Conservation (phyloP, 2,329 filamentous ascomycete species). For the Clonostachys chloroleuca region DNA sequence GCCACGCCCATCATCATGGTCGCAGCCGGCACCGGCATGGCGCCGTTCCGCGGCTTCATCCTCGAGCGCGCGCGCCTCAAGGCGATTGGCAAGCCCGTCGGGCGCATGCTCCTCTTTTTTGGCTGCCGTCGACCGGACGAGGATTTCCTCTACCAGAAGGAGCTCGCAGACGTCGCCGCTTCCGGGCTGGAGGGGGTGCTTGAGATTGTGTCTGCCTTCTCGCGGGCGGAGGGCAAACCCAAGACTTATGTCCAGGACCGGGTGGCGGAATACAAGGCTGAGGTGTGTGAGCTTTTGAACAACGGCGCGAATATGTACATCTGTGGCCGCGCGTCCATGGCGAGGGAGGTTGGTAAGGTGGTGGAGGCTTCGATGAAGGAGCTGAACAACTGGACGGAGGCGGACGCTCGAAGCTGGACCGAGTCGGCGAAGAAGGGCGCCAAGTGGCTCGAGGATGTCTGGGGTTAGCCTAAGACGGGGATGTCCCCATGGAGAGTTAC, state of each 20-base stretch:
- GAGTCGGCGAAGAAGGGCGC: neutral
- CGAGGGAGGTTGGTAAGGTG: neutral
- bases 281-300: neutral
- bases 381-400: neutral
- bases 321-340: neutral
- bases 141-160: conserved; percentile 49
- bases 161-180: conserved; percentile 17
- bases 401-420: neutral
- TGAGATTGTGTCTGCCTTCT: neutral
- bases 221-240: neutral
- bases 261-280: neutral
- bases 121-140: conserved; percentile 49
- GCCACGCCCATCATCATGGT: conserved; percentile 53
- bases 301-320: neutral
- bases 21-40: conserved; percentile 43
- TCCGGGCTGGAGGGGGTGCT: conserved; percentile 1
- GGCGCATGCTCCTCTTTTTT: conserved; percentile 41
- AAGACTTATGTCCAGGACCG: neutral
- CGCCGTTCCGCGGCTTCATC: conserved; percentile 26
- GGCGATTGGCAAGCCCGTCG: conserved; percentile 36
- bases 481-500: no score
- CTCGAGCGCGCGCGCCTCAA: conserved; percentile 36
- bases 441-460: conserved; percentile 1
- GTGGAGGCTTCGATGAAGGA: neutral
- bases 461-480: neutral